Evolutionary conservation across 2,329 filamentous ascomycete species (phyloP).

Genomic region (Pyricularia pennisetigena): DNA sequence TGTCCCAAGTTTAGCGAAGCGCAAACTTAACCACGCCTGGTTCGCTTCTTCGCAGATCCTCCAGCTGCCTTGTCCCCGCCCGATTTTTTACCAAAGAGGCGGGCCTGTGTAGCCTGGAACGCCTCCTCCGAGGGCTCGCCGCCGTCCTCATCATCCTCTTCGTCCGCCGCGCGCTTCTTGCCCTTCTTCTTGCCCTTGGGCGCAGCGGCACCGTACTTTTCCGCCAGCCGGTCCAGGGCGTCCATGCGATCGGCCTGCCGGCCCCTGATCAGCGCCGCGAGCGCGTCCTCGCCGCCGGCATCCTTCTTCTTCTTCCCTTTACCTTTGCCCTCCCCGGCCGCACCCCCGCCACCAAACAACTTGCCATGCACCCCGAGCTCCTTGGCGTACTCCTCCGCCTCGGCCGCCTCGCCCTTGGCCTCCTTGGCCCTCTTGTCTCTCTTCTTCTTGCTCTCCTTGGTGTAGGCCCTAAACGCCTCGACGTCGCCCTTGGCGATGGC

Average conservation of each 20-base stretch:
- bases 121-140: conserved; percentile 49
- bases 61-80: conserved; percentile 21
- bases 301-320: conserved; percentile 26
- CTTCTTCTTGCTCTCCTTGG: conserved; percentile 59
- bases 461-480: conserved; percentile 56
- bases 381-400: conserved; percentile 67
- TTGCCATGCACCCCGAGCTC: conserved; percentile 66
- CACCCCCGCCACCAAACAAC: conserved; percentile 41
- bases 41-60: conserved; percentile 9
- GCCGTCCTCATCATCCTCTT: conserved; percentile 30
- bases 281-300: conserved; percentile 28
- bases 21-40: conserved; percentile 8
- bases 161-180: conserved; percentile 46
- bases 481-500: conserved; percentile 67
- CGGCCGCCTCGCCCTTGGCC: conserved; percentile 57
- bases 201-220: conserved; percentile 55
- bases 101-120: conserved; percentile 46
- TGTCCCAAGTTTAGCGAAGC: not conserved
- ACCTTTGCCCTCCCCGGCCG: conserved; percentile 2
- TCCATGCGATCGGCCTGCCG: conserved; percentile 54
- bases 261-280: conserved; percentile 67
- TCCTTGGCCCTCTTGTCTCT: conserved; percentile 47
- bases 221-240: conserved; percentile 66
- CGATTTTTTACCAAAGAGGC: conserved; percentile 18
- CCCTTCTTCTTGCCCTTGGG: conserved; percentile 44